Percentiles rank a stretch among this genome's conserved stretches.
Conservation (phyloP, 495 filamentous ascomycete species). For the Talaromyces ruber region DNA sequence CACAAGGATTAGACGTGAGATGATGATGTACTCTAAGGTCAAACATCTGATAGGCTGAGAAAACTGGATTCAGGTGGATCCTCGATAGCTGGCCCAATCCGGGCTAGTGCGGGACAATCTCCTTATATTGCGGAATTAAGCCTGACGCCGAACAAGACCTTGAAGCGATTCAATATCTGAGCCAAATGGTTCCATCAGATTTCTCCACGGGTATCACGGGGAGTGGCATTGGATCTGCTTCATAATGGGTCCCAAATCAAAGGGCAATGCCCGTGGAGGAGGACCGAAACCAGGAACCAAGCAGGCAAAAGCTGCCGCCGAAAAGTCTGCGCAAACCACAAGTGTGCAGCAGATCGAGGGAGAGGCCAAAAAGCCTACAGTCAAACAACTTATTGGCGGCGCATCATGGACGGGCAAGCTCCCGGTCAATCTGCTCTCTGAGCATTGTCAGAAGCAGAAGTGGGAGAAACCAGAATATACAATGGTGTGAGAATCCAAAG, state of each 20-base stretch:
- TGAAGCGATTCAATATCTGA: not conserved
- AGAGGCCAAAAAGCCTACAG: conserved; percentile 66
- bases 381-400: conserved; percentile 84
- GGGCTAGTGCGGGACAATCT: conserved; percentile 29
- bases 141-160: not conserved
- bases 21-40: not conserved
- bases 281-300: conserved; percentile 35
- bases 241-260: conserved; percentile 37
- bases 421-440: conserved; percentile 83
- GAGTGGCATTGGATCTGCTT: not conserved
- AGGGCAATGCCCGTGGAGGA: conserved; percentile 29
- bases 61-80: not conserved
- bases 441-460: conserved; percentile 90
- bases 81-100: conserved; percentile 10
- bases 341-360: conserved; percentile 26
- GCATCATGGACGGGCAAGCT: conserved; percentile 97
- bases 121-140: not conserved
- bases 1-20: not conserved
- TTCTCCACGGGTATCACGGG: conserved; percentile 17
- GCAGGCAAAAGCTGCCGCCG: conserved; percentile 34
- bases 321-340: conserved; percentile 17
- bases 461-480: conserved; percentile 93
- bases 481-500: conserved; percentile 39
- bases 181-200: not conserved
- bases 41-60: not conserved